Base-by-base conservation (phyloP, 73 alveolate genomes). In the Paramecium octaurelia region DNA sequence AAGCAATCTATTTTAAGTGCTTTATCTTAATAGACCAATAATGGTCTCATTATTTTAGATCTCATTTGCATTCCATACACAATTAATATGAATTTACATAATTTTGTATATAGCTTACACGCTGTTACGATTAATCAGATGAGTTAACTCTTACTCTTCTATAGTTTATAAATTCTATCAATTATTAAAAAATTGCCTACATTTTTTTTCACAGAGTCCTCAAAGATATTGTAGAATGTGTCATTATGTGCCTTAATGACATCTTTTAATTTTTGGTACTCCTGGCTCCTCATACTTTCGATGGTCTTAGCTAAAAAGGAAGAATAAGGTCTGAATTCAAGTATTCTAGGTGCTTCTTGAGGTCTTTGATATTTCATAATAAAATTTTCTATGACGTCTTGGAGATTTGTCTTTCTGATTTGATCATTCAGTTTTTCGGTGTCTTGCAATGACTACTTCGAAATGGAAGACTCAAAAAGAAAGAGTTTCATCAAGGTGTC, bases 51-150 rank as follows among this genome's bases (percentile, higher is more conserved):
- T 48, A 42, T 43, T 24, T 43, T 40, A 9, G 0, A 42, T 18
- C 12, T 80, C 91, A 23, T 80, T 43, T 0, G 43, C 91, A 80
- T 80, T 48, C 91, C 91, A 80, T 20, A 80, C 34, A 44, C 54
- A n/a, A 44, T 44, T 43, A 24, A 80, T 44, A 20, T 80, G 73
- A 18, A 42, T 24, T 24, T 46, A 42, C 31, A 80, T 43, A 14
- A 80, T 80, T 16, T 46, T 80, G 38, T 44, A 80, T 43, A 80
- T 9, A 14, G 60, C 60, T 6, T 73, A 11, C 6, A 73, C 31
- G 9, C 38, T 36, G 6, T 36, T 35, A 16, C 18, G 40, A 36
- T n/a, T 16, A 14, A 73, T 31, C 10, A 36, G 10, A 16, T 73
- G 12, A 8, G 18, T 18, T n/a, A 36, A 35, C 16, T 34, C 87